These are phyloP conservation scores for Microbotryum scabiosae DNA, from an alignment of 1,284 basidiomycete species.

Conservation along the genomic window DNA sequence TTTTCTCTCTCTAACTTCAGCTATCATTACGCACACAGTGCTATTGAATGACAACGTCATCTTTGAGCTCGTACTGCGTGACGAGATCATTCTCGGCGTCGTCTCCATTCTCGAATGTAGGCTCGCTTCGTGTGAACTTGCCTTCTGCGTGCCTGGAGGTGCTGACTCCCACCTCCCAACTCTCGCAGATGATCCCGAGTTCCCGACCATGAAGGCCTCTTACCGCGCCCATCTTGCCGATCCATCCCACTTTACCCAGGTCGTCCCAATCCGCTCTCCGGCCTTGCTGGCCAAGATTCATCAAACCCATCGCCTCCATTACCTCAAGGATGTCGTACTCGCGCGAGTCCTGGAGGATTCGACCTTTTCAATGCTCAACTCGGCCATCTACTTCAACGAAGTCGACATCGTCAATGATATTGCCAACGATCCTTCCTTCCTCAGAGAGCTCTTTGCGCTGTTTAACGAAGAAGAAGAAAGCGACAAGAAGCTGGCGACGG, in stretches of 20 bases:
- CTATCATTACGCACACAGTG: constrained; percentile 48
- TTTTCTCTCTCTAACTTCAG: background rate
- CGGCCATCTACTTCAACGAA: constrained; percentile 97
- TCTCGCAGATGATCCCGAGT: constrained; percentile 82
- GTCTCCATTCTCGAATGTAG: constrained; percentile 94
- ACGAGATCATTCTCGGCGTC: constrained; percentile 85
- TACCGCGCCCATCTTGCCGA: constrained; percentile 85
- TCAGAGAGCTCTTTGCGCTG: constrained; percentile 66
- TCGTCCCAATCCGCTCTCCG: constrained; percentile 67
- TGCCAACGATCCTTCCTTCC: constrained; percentile 64
- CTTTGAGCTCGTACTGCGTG: constrained; percentile 89
- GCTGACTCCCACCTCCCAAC: constrained; percentile 4
- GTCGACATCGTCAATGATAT: constrained; percentile 93
- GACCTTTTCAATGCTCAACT: constrained; percentile 93
- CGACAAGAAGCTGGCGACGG: background rate
- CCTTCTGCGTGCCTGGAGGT: background rate
- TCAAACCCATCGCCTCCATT: constrained; percentile 90
- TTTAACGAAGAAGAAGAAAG: constrained; percentile 53
- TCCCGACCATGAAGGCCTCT: constrained; percentile 87
- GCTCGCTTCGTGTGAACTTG: constrained; percentile 35
- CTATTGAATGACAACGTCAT: constrained; percentile 90
- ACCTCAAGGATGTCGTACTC: constrained; percentile 95
- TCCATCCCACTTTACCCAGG: constrained; percentile 66
- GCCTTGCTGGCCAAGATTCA: constrained; percentile 78
- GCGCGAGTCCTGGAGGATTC: constrained; percentile 90